phyloP scores from a whole-genome alignment of 2,329 filamentous ascomycete genomes.

The Aaosphaeria arxii region DNA sequence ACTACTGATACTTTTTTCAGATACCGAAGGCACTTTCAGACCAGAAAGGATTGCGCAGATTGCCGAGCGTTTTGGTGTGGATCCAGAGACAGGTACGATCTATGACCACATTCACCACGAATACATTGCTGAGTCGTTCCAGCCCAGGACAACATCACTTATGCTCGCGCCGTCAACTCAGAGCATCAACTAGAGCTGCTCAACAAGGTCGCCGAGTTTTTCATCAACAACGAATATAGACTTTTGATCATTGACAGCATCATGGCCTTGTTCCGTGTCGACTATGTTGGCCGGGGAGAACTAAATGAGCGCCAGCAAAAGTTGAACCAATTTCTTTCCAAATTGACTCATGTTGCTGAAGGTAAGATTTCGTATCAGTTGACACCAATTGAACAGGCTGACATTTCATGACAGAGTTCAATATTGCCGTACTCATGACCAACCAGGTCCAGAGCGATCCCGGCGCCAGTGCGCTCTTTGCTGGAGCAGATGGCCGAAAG shows the following conservation, averaged over 20 bases:
- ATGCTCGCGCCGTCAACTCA: conserved; percentile 63
- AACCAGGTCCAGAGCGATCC: conserved; percentile 72
- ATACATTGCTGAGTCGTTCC: conserved; percentile 51
- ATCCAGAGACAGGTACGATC: conserved; percentile 29
- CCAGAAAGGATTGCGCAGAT: conserved; percentile 67
- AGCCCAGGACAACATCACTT: conserved; percentile 66
- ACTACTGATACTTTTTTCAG: conserved; percentile 32
- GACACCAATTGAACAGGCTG: not conserved
- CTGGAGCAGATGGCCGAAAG: conserved; percentile 65
- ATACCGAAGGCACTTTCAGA: conserved; percentile 52
- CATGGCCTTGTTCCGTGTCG: conserved; percentile 67
- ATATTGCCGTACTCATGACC: conserved; percentile 57
- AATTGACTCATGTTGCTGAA: conserved; percentile 63
- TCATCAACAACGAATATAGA: conserved; percentile 62
- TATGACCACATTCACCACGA: not conserved
- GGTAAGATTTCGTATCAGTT: conserved; percentile 33
- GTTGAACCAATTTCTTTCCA: conserved; percentile 62
- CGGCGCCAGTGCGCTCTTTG: conserved; percentile 65
- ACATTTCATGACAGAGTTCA: conserved; percentile 55
- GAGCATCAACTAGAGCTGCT: conserved; percentile 65
- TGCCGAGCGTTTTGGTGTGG: conserved; percentile 60
- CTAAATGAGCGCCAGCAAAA: conserved; percentile 67
- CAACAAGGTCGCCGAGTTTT: conserved; percentile 59
- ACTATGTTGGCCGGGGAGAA: conserved; percentile 65
- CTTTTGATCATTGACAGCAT: conserved; percentile 68